Base-by-base conservation (phyloP, 108 stramenopile genomes). In the Nitzschia sp. region DNA sequence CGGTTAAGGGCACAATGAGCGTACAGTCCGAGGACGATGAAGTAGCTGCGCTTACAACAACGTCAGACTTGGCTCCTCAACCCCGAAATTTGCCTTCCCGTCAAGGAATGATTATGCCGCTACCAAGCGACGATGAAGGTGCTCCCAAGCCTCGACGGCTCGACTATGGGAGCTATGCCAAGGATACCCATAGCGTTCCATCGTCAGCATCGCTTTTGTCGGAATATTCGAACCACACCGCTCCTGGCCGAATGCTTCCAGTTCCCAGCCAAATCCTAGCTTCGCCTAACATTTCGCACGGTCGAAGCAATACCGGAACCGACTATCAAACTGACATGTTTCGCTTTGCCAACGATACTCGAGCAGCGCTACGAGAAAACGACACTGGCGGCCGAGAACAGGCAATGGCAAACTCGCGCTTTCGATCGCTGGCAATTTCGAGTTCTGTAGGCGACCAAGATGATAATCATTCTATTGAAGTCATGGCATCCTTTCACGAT, bases 261-360 rank as follows among this genome's bases (percentile, higher is more conserved):
- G 13, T 42, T 9, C 38, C 38, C 38, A 42, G 38, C 38, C 38
- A 42, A 13, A 9, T 42, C 9, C 13, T 42, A 13, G 13, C 13
- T 42, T 42, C 38, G 13, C 6, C 6, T 6, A 13, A 42, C 38
- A 13, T 6, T 42, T 13, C 6, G 13, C 38, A 42, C 13, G 9
- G 13, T 6, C 38, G 38, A 9, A 42, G 38, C 13, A 13, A 6
- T 42, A 13, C 38, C 9, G 13, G 13, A 2, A 32, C 25, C 9
- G 34, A 42, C 2, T 34, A 45, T 45, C 62, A 64, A 13, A 36
- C 56, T n/a, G 74, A 74, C 34, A 74, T 74, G 74, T 32, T 30
- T 23, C 64, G 54, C 4, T 74, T 74, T 54, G 74, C 59, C 28
- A 60, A 57, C 59, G 34, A 74, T 1, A 74, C 74, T 25, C 56